These are phyloP conservation scores for Silene latifolia DNA, from an alignment of 148 eudicot genomes.

Conservation along the genomic window DNA sequence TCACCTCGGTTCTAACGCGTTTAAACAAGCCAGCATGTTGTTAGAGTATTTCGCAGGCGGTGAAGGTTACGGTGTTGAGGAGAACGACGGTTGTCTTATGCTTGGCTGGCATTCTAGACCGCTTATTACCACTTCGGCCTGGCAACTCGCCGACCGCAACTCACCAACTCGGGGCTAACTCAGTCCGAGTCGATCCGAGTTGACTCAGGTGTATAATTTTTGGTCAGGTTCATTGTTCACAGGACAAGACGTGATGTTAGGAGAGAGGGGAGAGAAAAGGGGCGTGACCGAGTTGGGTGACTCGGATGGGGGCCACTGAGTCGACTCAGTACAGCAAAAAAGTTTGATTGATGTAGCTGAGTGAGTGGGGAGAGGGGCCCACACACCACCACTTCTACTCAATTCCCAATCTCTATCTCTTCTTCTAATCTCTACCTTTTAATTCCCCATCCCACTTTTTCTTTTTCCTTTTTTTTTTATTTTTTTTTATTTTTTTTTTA, in stretches of 20 bases:
- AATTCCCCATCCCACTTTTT: background rate
- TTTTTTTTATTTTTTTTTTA: too few relatives aligned
- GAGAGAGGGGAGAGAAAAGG: background rate
- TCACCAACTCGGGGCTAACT: conserved; percentile 13
- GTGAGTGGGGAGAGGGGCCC: conserved; percentile 3
- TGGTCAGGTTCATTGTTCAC: background rate
- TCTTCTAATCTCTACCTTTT: background rate
- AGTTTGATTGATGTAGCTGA: conserved; percentile 27
- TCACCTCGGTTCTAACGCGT: conserved; percentile 82
- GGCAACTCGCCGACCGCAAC: conserved; percentile 45
- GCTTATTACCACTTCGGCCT: conserved; percentile 94
- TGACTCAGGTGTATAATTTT: conserved; percentile 4
- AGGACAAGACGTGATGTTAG: conserved; percentile 13
- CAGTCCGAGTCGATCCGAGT: background rate
- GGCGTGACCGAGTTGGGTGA: conserved; percentile 3
- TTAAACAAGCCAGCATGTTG: conserved; percentile 76
- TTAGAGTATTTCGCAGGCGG: conserved; percentile 64
- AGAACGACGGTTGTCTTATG: conserved; percentile 73
- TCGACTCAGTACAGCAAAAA: background rate
- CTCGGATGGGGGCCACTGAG: background rate
- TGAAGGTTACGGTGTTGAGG: conserved; percentile 87
- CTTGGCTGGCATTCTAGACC: conserved; percentile 88
- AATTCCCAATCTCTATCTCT: background rate
- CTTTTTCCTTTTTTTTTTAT: too few relatives aligned
- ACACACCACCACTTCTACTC: background rate